phyloP scores from a whole-genome alignment of 257 asterid species.

The Salvia hispanica region DNA sequence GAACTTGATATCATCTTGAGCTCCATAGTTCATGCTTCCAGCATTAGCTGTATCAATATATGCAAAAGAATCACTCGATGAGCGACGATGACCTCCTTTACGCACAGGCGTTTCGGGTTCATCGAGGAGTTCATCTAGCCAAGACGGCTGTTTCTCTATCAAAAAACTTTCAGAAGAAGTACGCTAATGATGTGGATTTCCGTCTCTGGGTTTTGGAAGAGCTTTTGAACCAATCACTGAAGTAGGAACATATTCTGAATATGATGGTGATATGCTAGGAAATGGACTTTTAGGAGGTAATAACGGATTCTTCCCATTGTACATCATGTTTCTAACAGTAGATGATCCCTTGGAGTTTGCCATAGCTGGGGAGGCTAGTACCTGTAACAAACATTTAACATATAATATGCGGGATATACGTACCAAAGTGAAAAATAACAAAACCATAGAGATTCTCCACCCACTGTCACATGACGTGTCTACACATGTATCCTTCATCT shows the following conservation, averaged over 20 bases:
- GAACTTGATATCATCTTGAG: conserved; percentile 59
- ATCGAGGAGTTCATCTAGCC: conserved; percentile 89
- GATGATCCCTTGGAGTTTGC: conserved; percentile 81
- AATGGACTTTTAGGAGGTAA: conserved; percentile 96
- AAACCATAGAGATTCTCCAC: conserved; percentile 4
- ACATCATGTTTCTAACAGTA: conserved; percentile 63
- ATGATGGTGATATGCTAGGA: conserved; percentile 70
- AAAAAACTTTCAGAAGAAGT: conserved; percentile 83
- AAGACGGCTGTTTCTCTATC: conserved; percentile 86
- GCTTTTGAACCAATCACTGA: conserved; percentile 54
- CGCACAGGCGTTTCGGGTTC: conserved; percentile 94
- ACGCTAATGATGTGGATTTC: conserved; percentile 74
- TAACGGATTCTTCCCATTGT: conserved; percentile 64
- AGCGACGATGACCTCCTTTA: conserved; percentile 90
- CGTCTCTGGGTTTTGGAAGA: conserved; percentile 55
- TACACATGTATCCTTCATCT: conserved; percentile 12
- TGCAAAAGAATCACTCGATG: conserved; percentile 92
- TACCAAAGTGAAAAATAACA: not conserved
- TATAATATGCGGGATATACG: conserved; percentile 23
- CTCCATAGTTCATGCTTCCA: conserved; percentile 44
- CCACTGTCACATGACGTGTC: conserved; percentile 18
- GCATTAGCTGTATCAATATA: conserved; percentile 51
- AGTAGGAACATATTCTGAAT: conserved; percentile 61
- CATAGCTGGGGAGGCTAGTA: conserved; percentile 53
- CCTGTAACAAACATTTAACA: conserved; percentile 40